Evolutionary conservation across 164 flowering plant genomes (phyloP).

Genomic region (Amborella trichopoda): DNA sequence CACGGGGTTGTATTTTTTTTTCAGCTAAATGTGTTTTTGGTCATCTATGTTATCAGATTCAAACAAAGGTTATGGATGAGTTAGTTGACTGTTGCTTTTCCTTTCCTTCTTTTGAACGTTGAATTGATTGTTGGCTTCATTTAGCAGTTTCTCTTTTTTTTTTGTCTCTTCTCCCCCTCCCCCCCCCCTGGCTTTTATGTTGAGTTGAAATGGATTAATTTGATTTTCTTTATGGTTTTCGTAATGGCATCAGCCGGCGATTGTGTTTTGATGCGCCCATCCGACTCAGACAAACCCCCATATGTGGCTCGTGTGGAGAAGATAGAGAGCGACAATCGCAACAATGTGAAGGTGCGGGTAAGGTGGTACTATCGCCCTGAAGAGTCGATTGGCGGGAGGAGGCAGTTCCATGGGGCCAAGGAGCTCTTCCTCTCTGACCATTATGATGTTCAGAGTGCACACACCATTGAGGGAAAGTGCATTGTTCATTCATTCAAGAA

Average conservation of each 20-base stretch:
- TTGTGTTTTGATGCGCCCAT: constrained; percentile 64
- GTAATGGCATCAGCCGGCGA: constrained; percentile 61
- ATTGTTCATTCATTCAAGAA: constrained; percentile 58
- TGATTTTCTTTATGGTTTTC: neutral
- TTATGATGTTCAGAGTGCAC: constrained; percentile 59
- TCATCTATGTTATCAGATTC: too few species aligned
- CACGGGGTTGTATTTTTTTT: too few species aligned
- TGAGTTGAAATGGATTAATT: neutral
- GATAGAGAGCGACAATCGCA: constrained; percentile 48
- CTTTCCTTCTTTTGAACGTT: too few species aligned
- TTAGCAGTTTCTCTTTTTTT: neutral
- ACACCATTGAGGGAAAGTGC: constrained; percentile 71
- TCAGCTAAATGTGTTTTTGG: too few species aligned
- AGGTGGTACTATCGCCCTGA: constrained; percentile 73
- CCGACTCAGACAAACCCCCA: constrained; percentile 53
- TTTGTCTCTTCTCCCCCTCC: too few species aligned
- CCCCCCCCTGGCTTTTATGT: neutral
- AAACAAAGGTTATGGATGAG: too few species aligned
- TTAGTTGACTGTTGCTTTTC: too few species aligned
- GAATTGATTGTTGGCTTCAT: too few species aligned
- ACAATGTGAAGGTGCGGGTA: constrained; percentile 49
- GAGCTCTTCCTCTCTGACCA: constrained; percentile 66
- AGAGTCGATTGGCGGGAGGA: constrained; percentile 56
- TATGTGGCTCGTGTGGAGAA: constrained; percentile 62
- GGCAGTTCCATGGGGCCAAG: constrained; percentile 69